Conservation (phyloP, 1,284 basidiomycete species). For the Fomitopsis pinicola region DNA sequence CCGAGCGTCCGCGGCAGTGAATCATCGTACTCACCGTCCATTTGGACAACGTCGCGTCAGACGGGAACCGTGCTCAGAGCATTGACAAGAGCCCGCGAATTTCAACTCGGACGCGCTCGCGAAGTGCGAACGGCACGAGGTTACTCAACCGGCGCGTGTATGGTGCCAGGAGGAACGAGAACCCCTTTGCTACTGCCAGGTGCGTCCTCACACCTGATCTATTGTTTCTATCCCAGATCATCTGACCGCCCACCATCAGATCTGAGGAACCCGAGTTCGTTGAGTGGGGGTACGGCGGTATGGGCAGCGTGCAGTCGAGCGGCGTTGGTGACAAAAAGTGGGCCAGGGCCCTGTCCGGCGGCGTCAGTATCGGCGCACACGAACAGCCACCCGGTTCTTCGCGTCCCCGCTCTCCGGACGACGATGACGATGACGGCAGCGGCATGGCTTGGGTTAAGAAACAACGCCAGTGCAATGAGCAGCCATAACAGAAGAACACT, state of each 20-base stretch:
- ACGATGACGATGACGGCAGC: constrained; percentile 8
- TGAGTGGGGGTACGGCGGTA: constrained; percentile 83
- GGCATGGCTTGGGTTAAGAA: constrained; percentile 13
- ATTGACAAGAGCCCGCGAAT: constrained; percentile 10
- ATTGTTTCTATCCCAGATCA: background rate
- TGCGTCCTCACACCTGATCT: constrained; percentile 11
- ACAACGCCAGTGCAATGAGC: constrained; percentile 8
- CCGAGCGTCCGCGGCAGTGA: background rate
- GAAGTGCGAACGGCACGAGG: constrained; percentile 14
- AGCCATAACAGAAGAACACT: constrained; percentile 1
- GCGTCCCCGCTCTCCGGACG: background rate
- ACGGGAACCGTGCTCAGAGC: constrained; percentile 21
- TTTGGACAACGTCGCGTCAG: constrained; percentile 24
- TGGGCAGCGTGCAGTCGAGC: constrained; percentile 58
- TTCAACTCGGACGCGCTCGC: constrained; percentile 10
- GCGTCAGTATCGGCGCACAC: constrained; percentile 36
- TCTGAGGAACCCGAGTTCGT: constrained; percentile 67
- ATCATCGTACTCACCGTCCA: constrained; percentile 21
- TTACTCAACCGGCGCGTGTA: constrained; percentile 81
- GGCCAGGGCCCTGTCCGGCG: constrained; percentile 17
- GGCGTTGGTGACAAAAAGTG: constrained; percentile 15
- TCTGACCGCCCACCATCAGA: constrained; percentile 3
- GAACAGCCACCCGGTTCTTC: constrained; percentile 45
- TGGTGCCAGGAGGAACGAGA: constrained; percentile 41
- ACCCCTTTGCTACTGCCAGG: constrained; percentile 34